Evolutionary conservation across 177 flowering plant genomes (phyloP), one percentile per base, ranked within the genome.

Genomic region (Vitis hybrid): DNA sequence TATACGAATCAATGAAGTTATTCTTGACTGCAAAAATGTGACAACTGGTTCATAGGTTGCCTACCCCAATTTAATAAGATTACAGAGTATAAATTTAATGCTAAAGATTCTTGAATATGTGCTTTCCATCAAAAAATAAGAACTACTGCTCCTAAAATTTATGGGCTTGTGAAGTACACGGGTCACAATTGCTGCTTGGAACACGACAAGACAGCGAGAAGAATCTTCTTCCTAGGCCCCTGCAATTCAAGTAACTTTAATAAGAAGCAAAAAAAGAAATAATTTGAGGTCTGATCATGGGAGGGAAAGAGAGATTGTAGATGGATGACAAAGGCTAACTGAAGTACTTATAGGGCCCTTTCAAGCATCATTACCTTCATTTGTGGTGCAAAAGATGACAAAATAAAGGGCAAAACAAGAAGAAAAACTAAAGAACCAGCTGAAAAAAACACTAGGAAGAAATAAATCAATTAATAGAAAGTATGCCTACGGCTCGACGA

Each of bases 201-300:
- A 58, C 78, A 87, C 62, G 84, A 70, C 58, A 68, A 2, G 10
- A 88, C 64, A n/a, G 92, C 80, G 53, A 79, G 90, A 57, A 88
- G 79, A 69, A 88, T 86, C 76, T 85, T 88, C 70, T 86, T 88
- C 45, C 89, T 84, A 10, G 92, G 92, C 5, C 92, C 92, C 92
- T 88, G 86, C 73, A 80, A 65, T 50, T 60, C 48, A 31, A 59
- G 60, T 65, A 51, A 39, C 19, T 12, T 66, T 48, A 13, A 39
- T 71, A 26, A 64, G 66, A 60, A 66, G 39, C 15, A 29, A 3
- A 31, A 8, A 51, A 15, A 12, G 15, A 15, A 18, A 2, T 22
- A 22, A 22, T 22, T 22, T 22, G 26, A 22, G 2, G 26, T 22
- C 26, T 22, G 26, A 22, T 22, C 26, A 22, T 1, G 15, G 5